Evolutionary conservation across 345 rosid genomes (phyloP), one percentile per base, ranked within the genome.

Genomic region (Aegle marmelos): DNA sequence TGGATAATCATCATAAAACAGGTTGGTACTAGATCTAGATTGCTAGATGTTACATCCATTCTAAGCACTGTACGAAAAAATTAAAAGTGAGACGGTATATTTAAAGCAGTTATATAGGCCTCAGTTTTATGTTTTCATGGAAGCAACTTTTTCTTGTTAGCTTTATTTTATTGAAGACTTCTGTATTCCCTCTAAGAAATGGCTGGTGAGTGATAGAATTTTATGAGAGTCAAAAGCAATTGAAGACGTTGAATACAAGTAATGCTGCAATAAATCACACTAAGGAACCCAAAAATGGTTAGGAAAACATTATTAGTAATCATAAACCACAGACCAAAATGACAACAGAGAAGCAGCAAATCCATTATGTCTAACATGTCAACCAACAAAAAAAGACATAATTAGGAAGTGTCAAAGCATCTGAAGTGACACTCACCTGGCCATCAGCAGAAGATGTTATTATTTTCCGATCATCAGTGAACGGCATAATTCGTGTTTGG

Each of bases 371-470:
- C 37, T 75, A 22, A 50, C 3, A 64, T 33, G 8, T 56, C 28
- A 17, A 70, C 19, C 37, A 39, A 68, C 2, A 69, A 1, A 53
- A 13, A 25, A 56, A 25, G 11, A 27, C 2, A 25, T 41, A 36
- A 53, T 64, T 50, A n/a, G 9, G 11, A 24, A 24, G 45, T 2
- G 28, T 30, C 9, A 68, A n/a, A 73, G 36, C 28, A 54, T 37
- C 25, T 64, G 9, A 17, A 33, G 14, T 17, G 21, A 53, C 53
- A 58, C 17, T 59, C 77, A 90, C 92, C 90, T 89, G 89, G 59
- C 94, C 92, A 80, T 91, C 94, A 45, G 88, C 89, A 67, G 89
- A 81, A 59, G 92, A 91, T 33, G 94, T 89, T 37, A 89, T 83
- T 65, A 89, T 83, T 45, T 70, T 86, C 31, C 83, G 65, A 74